Base-by-base conservation (phyloP, 2,329 filamentous ascomycete species). In the Calcarisporium arbuscula region DNA sequence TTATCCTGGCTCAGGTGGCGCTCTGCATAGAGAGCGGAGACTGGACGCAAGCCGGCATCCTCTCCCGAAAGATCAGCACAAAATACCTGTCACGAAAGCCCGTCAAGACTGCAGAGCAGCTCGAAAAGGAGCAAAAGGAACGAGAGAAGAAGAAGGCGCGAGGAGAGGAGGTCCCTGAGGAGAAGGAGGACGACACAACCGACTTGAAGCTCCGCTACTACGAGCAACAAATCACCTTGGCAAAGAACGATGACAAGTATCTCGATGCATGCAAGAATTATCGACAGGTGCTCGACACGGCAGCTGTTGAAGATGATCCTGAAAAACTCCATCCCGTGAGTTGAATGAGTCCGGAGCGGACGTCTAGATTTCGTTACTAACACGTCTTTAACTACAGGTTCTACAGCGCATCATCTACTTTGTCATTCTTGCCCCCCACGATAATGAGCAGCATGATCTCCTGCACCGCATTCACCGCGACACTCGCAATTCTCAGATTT, bases 231-330 rank as follows among this genome's bases (percentile, higher is more conserved):
- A 94, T 98, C 54, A 83, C 80, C 30, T 71, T 98, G 34, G 86
- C 92, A 37, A 96, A 95, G 73, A 89, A 98, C 52, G 92, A 98
- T 46, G 80, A 88, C 67, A 95, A 95, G 64, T 98, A 98, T 54
- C 78, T 98, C 21, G 90, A 96, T 44, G 90, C 82, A 21, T 98
- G 92, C 80, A 98, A 98, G 67, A 80, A 98, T 65, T 98, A 96
- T 68, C 77, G 92, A 58, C 89, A 96, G 58, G 90, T 98, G 5
- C 67, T 98, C 42, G 90, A 98, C 57, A 98, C 94, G 0, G 88
- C 95, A 60, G 86, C 89, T 4, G 88, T 98, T 5, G 87, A 96
- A 63, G 80, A 94, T 48, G 88, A 95, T 57, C 76, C 87, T 7
- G 70, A 80, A 43, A 88, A 94, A 64, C 77, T 96, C 42, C 83